Conservation (phyloP, 2,329 filamentous ascomycete genomes). For the Microdochium bolleyi region DNA sequence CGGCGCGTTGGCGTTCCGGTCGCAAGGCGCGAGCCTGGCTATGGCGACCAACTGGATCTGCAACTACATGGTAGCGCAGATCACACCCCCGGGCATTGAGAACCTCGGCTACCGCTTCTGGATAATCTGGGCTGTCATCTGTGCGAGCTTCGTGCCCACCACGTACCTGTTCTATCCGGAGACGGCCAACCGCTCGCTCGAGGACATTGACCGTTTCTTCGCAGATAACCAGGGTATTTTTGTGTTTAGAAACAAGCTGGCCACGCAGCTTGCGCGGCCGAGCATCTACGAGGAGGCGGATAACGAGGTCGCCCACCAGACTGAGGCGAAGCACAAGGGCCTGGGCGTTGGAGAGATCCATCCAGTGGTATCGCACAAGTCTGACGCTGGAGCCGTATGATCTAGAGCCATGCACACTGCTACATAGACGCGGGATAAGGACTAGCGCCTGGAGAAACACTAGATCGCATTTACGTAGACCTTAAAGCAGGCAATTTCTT, state of each 20-base stretch:
- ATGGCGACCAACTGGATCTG: not conserved
- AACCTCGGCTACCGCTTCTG: conserved; percentile 43
- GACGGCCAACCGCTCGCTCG: conserved; percentile 18
- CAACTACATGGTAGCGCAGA: conserved; percentile 4
- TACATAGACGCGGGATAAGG: too few species aligned
- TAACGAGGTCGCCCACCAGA: not conserved
- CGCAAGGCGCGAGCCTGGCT: not conserved
- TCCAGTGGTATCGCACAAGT: not conserved
- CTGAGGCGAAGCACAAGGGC: not conserved
- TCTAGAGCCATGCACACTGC: too few species aligned
- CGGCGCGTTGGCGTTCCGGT: not conserved
- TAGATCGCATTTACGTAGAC: too few species aligned
- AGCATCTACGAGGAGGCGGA: not conserved
- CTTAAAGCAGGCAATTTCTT: too few species aligned
- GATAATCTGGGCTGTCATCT: conserved; percentile 42
- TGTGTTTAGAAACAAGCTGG: conserved; percentile 9
- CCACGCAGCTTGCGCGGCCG: not conserved
- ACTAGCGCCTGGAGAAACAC: too few species aligned
- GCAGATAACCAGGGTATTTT: conserved; percentile 13
- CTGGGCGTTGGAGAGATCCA: not conserved
- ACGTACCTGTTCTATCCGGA: conserved; percentile 42
- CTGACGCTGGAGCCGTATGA: too few species aligned
- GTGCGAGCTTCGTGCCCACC: conserved; percentile 34
- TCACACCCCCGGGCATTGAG: conserved; percentile 26
- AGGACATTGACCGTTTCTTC: conserved; percentile 16